Conservation (phyloP, 805 yeast genomes). For the Vanderwaltozyma verrucispora region DNA sequence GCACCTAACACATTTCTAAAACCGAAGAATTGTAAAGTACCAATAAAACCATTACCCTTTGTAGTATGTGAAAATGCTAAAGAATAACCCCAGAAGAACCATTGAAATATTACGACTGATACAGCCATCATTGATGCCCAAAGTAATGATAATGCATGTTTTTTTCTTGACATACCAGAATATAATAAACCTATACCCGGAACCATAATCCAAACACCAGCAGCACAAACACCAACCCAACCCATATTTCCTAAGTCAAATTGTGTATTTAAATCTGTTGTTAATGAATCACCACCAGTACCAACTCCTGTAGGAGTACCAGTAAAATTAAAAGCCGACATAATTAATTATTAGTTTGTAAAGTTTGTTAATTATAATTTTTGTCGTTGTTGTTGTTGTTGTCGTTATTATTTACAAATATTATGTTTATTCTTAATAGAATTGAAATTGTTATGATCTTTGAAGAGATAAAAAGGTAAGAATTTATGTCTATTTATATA, state of each 20-base stretch:
- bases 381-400: no score
- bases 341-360: slow-evolving; percentile 1
- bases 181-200: slow-evolving; percentile 93
- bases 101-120: slow-evolving; percentile 77
- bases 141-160: slow-evolving; percentile 85
- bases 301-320: slow-evolving; percentile 46
- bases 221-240: slow-evolving; percentile 72
- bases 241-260: slow-evolving; percentile 72
- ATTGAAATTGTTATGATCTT: no score
- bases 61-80: slow-evolving; percentile 68
- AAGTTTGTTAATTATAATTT: no score
- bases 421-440: no score
- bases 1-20: slow-evolving; percentile 75
- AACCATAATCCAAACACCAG: slow-evolving; percentile 87
- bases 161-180: slow-evolving; percentile 89
- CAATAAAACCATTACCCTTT: slow-evolving; percentile 56
- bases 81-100: slow-evolving; percentile 99
- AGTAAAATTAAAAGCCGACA: slow-evolving; percentile 27
- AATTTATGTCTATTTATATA: no score
- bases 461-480: no score
- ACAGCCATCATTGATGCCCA: slow-evolving; percentile 93
- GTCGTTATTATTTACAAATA: no score
- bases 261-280: slow-evolving; percentile 57
- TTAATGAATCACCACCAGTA: slow-evolving; percentile 74
- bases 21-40: slow-evolving; percentile 72